Base-by-base conservation (phyloP, 2,329 filamentous ascomycete species). In the Sporothrix humicola region DNA sequence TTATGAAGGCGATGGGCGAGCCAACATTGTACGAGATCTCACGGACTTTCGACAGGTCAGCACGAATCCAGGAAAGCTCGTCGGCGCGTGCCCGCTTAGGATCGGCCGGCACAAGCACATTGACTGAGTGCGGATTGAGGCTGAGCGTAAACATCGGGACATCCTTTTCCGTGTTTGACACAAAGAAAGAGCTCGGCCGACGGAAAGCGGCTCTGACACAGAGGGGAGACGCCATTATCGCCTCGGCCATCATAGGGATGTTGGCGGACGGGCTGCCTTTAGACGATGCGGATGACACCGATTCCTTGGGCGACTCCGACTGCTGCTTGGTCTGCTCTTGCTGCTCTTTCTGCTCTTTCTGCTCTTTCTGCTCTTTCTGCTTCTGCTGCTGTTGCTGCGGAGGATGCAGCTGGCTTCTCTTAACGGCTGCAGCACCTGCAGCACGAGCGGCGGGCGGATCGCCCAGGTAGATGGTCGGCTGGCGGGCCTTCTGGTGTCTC, bases 131-230 rank as follows among this genome's bases (percentile, higher is more conserved):
- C 0, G 72, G 52, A 12, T 70, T 52, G 48, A 73, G n/a, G 5
- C 52, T 61, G 31, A 76, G 42, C 2, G 12, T 7, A 8, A 48
- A 42, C 13, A 8, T 7, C 6, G 3, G 23, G 15, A 23, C n/a
- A 46, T 1, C 54, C 1, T 59, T 17, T 20, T 52, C 37, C 6
- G 20, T 42, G 31, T 50, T 54, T 3, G 63, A 13, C 31, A 48
- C 13, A 15, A 73, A 65, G 0, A 44, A n/a, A 2, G 54, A n/a
- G 4, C 17, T 8, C 0, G 75, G 75, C 9, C 42, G 72, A 13
- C 72, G 63, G 26, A 75, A 73, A 1, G 75, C 75, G 1, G 58
- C 54, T 15, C 26, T 17, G 23, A 76, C 72, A 3, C 13, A 58
- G 7, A 76, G 58, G 1, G 69, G 73, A 4, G 2, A 42, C 6